Conservation (phyloP, 169 alveolate genomes). For the Babesia ovis region DNA sequence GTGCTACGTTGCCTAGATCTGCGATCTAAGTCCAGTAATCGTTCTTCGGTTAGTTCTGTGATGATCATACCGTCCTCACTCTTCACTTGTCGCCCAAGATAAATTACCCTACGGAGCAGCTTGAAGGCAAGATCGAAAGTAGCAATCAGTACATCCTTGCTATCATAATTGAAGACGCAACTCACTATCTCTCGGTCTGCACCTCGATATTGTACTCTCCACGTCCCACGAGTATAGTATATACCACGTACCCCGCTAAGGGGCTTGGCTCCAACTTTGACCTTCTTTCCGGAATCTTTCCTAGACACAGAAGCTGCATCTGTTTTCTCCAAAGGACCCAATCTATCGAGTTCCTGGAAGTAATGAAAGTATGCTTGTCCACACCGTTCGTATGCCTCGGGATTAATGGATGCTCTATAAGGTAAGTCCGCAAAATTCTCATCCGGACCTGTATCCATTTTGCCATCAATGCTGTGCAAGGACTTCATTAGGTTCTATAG, state of each 20-base stretch:
- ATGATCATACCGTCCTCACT: constrained; percentile 57
- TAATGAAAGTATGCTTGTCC: constrained; percentile 4
- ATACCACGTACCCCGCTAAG: constrained; percentile 65
- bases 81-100: constrained; percentile 41
- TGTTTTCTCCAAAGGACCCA: constrained; percentile 38
- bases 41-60: constrained; percentile 34
- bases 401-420: constrained; percentile 35
- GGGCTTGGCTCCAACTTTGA: constrained; percentile 61
- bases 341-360: constrained; percentile 39
- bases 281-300: constrained; percentile 10
- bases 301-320: background rate
- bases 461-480: background rate
- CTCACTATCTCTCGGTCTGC: constrained; percentile 25
- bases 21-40: constrained; percentile 53
- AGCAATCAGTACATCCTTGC: constrained; percentile 42
- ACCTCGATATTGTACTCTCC: constrained; percentile 60
- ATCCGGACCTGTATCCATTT: background rate
- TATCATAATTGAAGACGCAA: constrained; percentile 49
- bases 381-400: constrained; percentile 13
- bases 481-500: background rate
- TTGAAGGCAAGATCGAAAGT: constrained; percentile 49
- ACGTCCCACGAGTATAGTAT: constrained; percentile 61
- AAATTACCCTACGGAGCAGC: constrained; percentile 50
- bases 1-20: constrained; percentile 10
- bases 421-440: background rate